phyloP scores from a whole-genome alignment of 495 filamentous ascomycete genomes.

The Letharia lupina region DNA sequence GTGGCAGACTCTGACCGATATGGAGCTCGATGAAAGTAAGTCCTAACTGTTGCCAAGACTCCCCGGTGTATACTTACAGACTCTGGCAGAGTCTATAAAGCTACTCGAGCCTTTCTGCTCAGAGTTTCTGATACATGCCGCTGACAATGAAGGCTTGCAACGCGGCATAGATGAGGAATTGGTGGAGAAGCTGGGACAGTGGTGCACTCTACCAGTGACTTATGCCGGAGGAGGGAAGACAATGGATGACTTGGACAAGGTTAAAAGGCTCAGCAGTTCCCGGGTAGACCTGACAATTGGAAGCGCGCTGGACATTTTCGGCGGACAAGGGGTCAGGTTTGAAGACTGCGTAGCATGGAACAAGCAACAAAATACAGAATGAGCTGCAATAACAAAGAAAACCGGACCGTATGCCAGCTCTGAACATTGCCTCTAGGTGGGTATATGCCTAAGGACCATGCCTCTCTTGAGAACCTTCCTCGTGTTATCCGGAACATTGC shows the following conservation, averaged over 20 bases:
- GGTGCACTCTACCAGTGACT: slow-evolving; percentile 86
- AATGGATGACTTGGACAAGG: slow-evolving; percentile 68
- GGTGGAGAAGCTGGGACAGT: slow-evolving; percentile 65
- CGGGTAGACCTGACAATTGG: slow-evolving; percentile 93
- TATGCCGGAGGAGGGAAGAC: slow-evolving; percentile 90
- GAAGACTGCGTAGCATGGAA: slow-evolving; percentile 90
- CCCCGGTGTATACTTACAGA: background rate
- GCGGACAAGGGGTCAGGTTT: slow-evolving; percentile 75
- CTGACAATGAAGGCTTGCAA: slow-evolving; percentile 94
- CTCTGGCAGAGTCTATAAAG: slow-evolving; percentile 42
- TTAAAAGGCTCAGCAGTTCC: slow-evolving; percentile 66
- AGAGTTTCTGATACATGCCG: slow-evolving; percentile 96
- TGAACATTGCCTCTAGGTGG: background rate
- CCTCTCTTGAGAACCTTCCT: background rate
- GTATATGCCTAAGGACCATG: background rate
- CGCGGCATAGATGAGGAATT: slow-evolving; percentile 80
- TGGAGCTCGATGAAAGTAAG: slow-evolving; percentile 79
- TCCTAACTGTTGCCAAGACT: background rate
- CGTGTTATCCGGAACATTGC: background rate
- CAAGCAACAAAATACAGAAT: slow-evolving; percentile 22
- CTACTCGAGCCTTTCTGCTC: slow-evolving; percentile 80
- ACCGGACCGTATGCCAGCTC: background rate
- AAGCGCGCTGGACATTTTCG: slow-evolving; percentile 92
- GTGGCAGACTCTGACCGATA: slow-evolving; percentile 95
- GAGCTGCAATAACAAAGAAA: background rate